These are phyloP conservation scores for Chenopodium formosanum DNA, from an alignment of 148 eudicot species.

Conservation along the genomic window DNA sequence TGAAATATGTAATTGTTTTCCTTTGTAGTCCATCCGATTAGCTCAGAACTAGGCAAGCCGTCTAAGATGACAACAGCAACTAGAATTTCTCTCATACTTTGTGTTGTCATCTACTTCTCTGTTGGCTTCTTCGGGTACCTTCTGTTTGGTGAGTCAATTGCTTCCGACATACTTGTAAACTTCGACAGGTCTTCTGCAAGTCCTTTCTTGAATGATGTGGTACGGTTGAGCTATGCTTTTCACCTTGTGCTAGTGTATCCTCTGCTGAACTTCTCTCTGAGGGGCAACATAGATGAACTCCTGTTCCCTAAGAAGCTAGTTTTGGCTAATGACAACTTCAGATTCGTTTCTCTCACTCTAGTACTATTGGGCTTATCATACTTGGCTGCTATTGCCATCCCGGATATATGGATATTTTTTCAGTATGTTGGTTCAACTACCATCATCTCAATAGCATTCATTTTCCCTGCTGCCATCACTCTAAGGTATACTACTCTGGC, in stretches of 20 bases:
- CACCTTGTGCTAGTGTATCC: conserved; percentile 89
- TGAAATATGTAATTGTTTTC: background rate
- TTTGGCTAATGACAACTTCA: conserved; percentile 42
- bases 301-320: conserved; percentile 56
- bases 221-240: conserved; percentile 82
- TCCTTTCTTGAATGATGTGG: conserved; percentile 54
- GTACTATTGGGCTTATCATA: conserved; percentile 44
- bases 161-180: conserved; percentile 83
- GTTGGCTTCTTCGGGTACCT: conserved; percentile 88
- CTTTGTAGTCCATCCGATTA: conserved; percentile 78
- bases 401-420: conserved; percentile 84
- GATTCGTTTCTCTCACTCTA: conserved; percentile 59
- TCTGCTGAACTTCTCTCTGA: conserved; percentile 70
- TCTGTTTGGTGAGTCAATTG: conserved; percentile 79
- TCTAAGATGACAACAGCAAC: conserved; percentile 64
- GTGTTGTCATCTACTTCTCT: conserved; percentile 64
- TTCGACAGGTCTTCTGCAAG: conserved; percentile 65
- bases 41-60: conserved; percentile 70
- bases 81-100: conserved; percentile 64
- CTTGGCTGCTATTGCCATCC: conserved; percentile 67
- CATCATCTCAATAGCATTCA: conserved; percentile 72
- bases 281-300: conserved; percentile 68
- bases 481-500: conserved; percentile 48
- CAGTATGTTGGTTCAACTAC: conserved; percentile 91
- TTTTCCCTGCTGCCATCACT: conserved; percentile 80